Conservation (phyloP, 139 green algal genomes). For the Trebouxia sp. region DNA sequence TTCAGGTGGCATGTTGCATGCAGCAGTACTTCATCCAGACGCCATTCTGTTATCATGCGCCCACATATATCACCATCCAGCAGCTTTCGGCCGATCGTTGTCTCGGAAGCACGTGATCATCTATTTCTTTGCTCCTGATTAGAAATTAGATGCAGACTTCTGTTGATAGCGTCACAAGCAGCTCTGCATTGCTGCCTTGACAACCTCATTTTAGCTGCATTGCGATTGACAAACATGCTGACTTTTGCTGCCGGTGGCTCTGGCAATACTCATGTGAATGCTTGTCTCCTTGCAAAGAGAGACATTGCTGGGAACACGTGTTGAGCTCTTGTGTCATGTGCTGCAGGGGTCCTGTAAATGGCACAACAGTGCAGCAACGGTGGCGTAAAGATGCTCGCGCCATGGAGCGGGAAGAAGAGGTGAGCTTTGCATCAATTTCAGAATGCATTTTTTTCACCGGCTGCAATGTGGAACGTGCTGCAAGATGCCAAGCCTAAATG, state of each 20-base stretch:
- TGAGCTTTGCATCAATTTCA: neutral
- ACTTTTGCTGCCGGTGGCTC: neutral
- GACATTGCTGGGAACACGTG: neutral
- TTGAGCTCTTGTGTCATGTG: neutral
- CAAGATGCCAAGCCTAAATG: too few relatives aligned
- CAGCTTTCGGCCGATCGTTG: neutral
- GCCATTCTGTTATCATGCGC: neutral
- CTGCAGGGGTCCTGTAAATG: neutral
- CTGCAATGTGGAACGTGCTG: neutral
- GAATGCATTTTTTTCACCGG: too few relatives aligned
- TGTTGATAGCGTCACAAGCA: too few relatives aligned
- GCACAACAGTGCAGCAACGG: constrained; percentile 12
- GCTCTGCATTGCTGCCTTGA: too few relatives aligned
- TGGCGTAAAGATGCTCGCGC: constrained; percentile 29
- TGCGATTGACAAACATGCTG: neutral
- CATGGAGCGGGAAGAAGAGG: constrained; percentile 20
- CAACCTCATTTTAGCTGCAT: too few relatives aligned
- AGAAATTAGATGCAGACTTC: too few relatives aligned
- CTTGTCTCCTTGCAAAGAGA: neutral
- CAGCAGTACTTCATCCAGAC: neutral
- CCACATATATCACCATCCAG: neutral
- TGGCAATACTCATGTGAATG: neutral
- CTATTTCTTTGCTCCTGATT: too few relatives aligned
- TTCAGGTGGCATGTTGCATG: neutral
- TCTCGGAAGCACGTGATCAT: too few relatives aligned